These are phyloP conservation scores for Mucor irregularis DNA, from an alignment of 371 early-diverging fungal genomes.

Conservation along the genomic window DNA sequence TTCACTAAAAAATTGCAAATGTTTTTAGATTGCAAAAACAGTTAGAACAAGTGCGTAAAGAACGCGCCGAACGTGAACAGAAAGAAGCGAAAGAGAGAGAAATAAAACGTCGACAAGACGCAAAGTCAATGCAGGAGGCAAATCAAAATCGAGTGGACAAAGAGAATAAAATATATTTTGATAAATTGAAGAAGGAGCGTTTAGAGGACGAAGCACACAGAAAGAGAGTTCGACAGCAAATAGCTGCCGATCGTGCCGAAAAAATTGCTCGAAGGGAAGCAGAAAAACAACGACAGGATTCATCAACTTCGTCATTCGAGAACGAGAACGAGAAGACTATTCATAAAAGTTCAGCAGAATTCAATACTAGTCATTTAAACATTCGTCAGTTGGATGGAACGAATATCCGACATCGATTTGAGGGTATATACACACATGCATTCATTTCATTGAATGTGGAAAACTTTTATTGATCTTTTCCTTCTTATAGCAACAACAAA, in stretches of 20 bases:
- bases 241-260: constrained; percentile 47
- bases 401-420: constrained; percentile 37
- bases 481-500: constrained; percentile 28
- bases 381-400: constrained; percentile 50
- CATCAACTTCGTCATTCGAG: too few relatives aligned
- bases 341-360: too few relatives aligned
- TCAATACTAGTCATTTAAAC: constrained; percentile 29
- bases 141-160: constrained; percentile 22
- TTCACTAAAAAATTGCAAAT: background rate
- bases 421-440: too few relatives aligned
- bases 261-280: constrained; percentile 26
- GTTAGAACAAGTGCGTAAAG: constrained; percentile 37
- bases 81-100: constrained; percentile 35
- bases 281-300: constrained; percentile 18
- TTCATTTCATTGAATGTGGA: background rate
- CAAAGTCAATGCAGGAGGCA: constrained; percentile 34
- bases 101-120: constrained; percentile 41
- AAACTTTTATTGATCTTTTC: background rate
- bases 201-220: constrained; percentile 42
- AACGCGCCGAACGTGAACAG: constrained; percentile 36
- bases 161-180: constrained; percentile 40
- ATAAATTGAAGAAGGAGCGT: constrained; percentile 43
- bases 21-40: constrained; percentile 32
- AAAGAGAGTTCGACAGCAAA: constrained; percentile 41
- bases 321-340: too few relatives aligned